phyloP scores from a whole-genome alignment of 192 early-diverging fungal species.

The Podila minutissima region DNA sequence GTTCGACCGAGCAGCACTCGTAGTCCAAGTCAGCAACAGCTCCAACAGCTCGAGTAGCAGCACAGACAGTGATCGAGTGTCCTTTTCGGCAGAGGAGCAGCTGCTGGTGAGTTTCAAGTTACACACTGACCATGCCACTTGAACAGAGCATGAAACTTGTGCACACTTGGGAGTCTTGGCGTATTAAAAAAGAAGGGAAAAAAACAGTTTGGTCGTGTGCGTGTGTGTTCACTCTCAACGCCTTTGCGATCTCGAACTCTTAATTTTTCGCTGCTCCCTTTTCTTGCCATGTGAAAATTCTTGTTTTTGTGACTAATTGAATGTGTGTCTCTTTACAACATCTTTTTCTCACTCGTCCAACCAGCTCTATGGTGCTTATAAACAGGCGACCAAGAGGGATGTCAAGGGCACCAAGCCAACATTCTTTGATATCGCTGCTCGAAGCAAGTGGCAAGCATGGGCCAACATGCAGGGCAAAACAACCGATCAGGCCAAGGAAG shows the following conservation, averaged over 20 bases:
- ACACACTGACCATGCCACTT: too few relatives aligned
- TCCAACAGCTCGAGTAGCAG: constrained; percentile 4
- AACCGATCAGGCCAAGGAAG: constrained; percentile 15
- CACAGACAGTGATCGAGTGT: constrained; percentile 8
- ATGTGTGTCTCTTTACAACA: background rate
- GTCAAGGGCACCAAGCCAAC: constrained; percentile 33
- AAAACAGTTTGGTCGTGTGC: too few relatives aligned
- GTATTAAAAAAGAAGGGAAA: too few relatives aligned
- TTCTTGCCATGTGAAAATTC: background rate
- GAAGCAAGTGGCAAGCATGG: constrained; percentile 55
- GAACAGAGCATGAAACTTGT: too few relatives aligned
- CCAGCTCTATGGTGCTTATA: constrained; percentile 49
- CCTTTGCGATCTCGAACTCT: too few relatives aligned
- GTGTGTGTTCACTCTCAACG: too few relatives aligned
- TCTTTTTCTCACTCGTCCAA: background rate
- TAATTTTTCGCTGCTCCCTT: too few relatives aligned
- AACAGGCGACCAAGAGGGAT: constrained; percentile 43
- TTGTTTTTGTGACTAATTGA: background rate
- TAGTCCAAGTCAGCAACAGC: constrained; percentile 41
- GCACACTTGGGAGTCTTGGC: too few relatives aligned
- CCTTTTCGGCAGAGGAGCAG: constrained; percentile 35
- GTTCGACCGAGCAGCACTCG: constrained; percentile 41
- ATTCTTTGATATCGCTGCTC: constrained; percentile 35
- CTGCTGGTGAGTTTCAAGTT: constrained; percentile 20
- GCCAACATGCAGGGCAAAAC: constrained; percentile 45